Conservation (phyloP, 345 rosid species). For the Dipteronia dyeriana region DNA sequence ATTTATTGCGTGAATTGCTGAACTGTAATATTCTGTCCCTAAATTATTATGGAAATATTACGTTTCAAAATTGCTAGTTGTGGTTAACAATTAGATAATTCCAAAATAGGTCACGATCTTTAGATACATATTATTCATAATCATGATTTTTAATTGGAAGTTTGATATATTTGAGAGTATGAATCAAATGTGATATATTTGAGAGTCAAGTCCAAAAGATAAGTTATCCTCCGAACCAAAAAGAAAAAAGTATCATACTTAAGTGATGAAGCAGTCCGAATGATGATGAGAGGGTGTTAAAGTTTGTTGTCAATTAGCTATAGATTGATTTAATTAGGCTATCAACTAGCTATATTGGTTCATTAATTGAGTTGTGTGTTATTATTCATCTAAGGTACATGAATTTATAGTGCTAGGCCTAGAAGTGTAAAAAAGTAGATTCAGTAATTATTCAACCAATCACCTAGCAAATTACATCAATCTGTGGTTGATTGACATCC, state of each 20-base stretch:
- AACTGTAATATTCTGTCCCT: neutral
- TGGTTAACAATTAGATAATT: neutral
- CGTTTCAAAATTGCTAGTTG: neutral
- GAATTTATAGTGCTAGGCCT: too few relatives aligned
- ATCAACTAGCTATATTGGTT: too few relatives aligned
- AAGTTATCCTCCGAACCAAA: neutral
- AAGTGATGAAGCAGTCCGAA: neutral
- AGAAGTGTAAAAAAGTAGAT: too few relatives aligned
- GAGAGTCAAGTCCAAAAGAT: neutral
- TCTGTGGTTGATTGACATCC: too few relatives aligned
- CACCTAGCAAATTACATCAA: too few relatives aligned
- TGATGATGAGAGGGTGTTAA: neutral
- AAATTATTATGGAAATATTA: neutral
- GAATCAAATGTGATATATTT: neutral
- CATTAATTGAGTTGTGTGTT: too few relatives aligned
- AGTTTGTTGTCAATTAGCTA: too few relatives aligned
- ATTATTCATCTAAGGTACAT: too few relatives aligned
- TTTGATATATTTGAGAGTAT: neutral
- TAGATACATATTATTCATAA: neutral
- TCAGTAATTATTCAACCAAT: too few relatives aligned
- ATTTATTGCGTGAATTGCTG: neutral
- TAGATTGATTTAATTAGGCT: too few relatives aligned
- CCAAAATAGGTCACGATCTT: neutral
- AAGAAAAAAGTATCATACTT: neutral
- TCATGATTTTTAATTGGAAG: slow-evolving; percentile 6